A percentile compares a stretch with the other conserved stretches of the same genome.
Conservation (phyloP, 495 filamentous ascomycete species). For the Annulohypoxylon maeteangense region DNA sequence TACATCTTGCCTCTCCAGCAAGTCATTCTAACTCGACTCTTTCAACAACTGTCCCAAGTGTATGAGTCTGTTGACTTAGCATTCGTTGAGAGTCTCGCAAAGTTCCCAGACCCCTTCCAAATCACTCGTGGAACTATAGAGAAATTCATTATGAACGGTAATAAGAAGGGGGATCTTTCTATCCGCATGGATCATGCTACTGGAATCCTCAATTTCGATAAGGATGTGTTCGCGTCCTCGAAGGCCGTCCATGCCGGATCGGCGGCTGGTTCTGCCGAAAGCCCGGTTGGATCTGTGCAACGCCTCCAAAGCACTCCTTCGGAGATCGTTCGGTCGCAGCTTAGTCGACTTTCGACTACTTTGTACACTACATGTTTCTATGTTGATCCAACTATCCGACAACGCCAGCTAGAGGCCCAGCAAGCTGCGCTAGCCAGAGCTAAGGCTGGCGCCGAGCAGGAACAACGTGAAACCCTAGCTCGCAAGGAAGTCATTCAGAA, state of each 20-base stretch:
- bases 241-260: constrained; percentile 91
- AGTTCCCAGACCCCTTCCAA: constrained; percentile 97
- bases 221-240: constrained; percentile 96
- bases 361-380: constrained; percentile 94
- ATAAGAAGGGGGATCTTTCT: constrained; percentile 98
- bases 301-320: constrained; percentile 96
- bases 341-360: constrained; percentile 89
- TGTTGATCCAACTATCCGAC: constrained; percentile 88
- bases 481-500: constrained; percentile 92
- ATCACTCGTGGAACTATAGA: constrained; percentile 91
- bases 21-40: constrained; percentile 96
- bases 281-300: constrained; percentile 85
- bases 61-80: constrained; percentile 97
- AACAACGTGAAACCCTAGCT: constrained; percentile 88
- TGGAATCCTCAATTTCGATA: constrained; percentile 94
- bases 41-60: constrained; percentile 98
- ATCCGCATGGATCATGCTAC: constrained; percentile 96
- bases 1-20: constrained; percentile 95
- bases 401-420: constrained; percentile 79
- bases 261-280: constrained; percentile 87
- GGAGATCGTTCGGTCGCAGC: constrained; percentile 95
- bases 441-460: constrained; percentile 85
- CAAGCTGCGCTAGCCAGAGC: constrained; percentile 82
- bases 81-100: constrained; percentile 91
- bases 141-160: constrained; percentile 99